Conservation (phyloP, 139 green algal genomes). For the Axilococcus clingmanii region DNA sequence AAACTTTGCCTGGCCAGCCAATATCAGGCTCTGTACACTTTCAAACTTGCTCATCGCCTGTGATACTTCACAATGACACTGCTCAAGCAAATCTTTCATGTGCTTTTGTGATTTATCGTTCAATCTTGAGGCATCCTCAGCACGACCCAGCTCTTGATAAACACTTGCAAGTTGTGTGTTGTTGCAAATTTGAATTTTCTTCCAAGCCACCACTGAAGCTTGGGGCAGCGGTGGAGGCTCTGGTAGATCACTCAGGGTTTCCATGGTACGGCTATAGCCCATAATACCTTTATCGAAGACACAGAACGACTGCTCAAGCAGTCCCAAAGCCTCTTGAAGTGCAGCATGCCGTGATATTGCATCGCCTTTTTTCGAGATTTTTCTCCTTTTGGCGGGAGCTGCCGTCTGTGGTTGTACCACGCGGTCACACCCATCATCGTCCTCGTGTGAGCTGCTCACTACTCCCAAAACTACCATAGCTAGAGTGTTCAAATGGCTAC, state of each 20-base stretch:
- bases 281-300: background rate
- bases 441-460: background rate
- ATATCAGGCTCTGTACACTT: no score
- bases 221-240: background rate
- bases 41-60: no score
- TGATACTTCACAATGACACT: no score
- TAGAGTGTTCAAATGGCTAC: background rate
- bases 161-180: no score
- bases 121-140: no score
- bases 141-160: no score
- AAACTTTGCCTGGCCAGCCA: no score
- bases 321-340: background rate
- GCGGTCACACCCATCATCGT: background rate
- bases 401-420: no score
- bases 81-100: no score
- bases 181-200: background rate
- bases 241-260: background rate
- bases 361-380: background rate
- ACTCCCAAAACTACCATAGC: background rate
- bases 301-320: background rate
- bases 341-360: background rate
- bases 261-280: background rate
- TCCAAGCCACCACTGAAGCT: background rate
- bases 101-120: no score
- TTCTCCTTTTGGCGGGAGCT: background rate